These are phyloP conservation scores for Peronospora farinosa DNA, from an alignment of 352 stramenopile genomes.

Conservation along the genomic window DNA sequence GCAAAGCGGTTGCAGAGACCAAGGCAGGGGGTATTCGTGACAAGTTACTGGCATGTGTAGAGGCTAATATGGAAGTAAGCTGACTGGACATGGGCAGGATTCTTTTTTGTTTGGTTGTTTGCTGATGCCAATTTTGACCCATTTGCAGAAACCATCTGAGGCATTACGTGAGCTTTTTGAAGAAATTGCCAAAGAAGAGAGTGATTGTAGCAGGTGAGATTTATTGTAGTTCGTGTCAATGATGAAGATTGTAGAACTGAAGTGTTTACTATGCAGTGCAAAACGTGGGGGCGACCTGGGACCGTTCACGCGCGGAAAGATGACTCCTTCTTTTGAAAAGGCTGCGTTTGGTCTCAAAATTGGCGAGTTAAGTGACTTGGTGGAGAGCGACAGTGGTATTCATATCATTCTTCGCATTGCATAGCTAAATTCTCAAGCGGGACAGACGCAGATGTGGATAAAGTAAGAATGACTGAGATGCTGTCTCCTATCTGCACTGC, in stretches of 20 bases:
- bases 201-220: conserved; percentile 79
- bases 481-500: conserved; percentile 3
- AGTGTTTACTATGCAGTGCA: conserved; percentile 37
- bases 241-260: not conserved
- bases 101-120: not conserved
- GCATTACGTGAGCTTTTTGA: conserved; percentile 70
- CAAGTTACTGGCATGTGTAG: conserved; percentile 64
- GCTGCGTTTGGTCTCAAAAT: conserved; percentile 89
- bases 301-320: conserved; percentile 85
- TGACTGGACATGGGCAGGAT: not conserved
- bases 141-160: conserved; percentile 23
- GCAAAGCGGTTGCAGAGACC: conserved; percentile 75
- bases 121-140: not conserved
- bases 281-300: conserved; percentile 89
- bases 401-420: conserved; percentile 94
- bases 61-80: conserved; percentile 59
- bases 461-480: conserved; percentile 7
- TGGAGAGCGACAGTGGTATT: conserved; percentile 93
- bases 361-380: conserved; percentile 90
- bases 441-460: conserved; percentile 7
- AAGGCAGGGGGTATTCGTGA: conserved; percentile 78
- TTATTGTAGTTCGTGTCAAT: not conserved
- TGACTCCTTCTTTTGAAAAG: conserved; percentile 90
- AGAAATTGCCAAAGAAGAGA: conserved; percentile 83
- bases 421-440: conserved; percentile 29